These are phyloP conservation scores for Cordia subcordata DNA, from an alignment of 257 asterid genomes.

Conservation along the genomic window DNA sequence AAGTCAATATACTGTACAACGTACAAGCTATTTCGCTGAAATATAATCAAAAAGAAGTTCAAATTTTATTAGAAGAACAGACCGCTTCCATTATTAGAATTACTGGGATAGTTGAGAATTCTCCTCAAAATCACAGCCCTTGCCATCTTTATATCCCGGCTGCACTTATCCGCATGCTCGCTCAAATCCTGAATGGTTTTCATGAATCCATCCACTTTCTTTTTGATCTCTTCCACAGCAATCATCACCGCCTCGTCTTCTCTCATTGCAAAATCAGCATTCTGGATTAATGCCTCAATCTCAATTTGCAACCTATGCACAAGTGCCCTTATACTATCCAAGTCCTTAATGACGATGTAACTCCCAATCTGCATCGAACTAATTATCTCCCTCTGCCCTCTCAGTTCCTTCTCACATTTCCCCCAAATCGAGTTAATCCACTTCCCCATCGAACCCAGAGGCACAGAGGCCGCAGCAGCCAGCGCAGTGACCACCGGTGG, in stretches of 20 bases:
- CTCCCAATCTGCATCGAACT: conserved; percentile 52
- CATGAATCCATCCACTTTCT: conserved; percentile 45
- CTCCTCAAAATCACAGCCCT: conserved; percentile 54
- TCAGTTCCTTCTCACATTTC: conserved; percentile 51
- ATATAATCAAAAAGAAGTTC: conserved; percentile 3
- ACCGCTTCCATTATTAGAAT: conserved; percentile 39
- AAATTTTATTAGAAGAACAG: conserved; percentile 39
- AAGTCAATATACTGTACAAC: not conserved
- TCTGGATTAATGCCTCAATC: conserved; percentile 45
- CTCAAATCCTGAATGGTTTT: conserved; percentile 55
- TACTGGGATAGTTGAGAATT: conserved; percentile 50
- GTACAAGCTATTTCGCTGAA: not conserved
- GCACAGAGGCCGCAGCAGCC: conserved; percentile 84
- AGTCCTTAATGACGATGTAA: conserved; percentile 48
- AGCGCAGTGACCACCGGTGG: conserved; percentile 74
- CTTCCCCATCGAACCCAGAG: conserved; percentile 73
- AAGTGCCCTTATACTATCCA: conserved; percentile 47
- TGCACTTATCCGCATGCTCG: conserved; percentile 51
- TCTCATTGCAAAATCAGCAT: conserved; percentile 54
- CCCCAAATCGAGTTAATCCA: conserved; percentile 78
- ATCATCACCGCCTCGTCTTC: conserved; percentile 56
- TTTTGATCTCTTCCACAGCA: conserved; percentile 62
- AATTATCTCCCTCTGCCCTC: conserved; percentile 55
- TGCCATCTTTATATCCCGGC: conserved; percentile 54
- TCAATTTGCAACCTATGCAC: conserved; percentile 52